phyloP scores from a whole-genome alignment of 2,329 filamentous ascomycete species.

The Curvularia sp. region DNA sequence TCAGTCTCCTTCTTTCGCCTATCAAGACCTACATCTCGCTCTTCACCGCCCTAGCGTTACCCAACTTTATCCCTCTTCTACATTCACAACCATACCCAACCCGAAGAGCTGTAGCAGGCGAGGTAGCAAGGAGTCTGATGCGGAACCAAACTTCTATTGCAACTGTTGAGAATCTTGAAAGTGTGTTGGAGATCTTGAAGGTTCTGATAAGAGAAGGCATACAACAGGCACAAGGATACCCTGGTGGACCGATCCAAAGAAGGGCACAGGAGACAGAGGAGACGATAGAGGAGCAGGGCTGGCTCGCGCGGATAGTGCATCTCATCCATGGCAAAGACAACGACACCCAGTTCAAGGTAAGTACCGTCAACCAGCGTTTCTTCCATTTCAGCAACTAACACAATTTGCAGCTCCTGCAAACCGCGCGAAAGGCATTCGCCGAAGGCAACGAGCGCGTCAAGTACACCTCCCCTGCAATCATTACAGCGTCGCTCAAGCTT shows the following conservation, averaged over 20 bases:
- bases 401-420: conserved; percentile 73
- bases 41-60: conserved; percentile 93
- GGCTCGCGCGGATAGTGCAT: conserved; percentile 91
- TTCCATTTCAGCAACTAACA: conserved; percentile 14
- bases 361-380: not conserved
- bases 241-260: conserved; percentile 75
- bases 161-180: conserved; percentile 80
- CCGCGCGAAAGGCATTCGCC: conserved; percentile 81
- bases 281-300: conserved; percentile 97
- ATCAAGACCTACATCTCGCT: conserved; percentile 89
- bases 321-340: conserved; percentile 83
- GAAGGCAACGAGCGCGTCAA: conserved; percentile 96
- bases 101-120: conserved; percentile 85
- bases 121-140: conserved; percentile 83
- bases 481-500: conserved; percentile 88
- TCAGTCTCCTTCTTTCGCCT: conserved; percentile 88
- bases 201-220: conserved; percentile 94
- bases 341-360: conserved; percentile 85
- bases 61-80: conserved; percentile 87
- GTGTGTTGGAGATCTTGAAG: conserved; percentile 84
- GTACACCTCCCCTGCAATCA: conserved; percentile 90
- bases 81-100: conserved; percentile 94
- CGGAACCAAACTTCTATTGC: conserved; percentile 81
- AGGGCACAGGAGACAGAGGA: conserved; percentile 89
- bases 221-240: conserved; percentile 80